Evolutionary conservation across 345 rosid species (phyloP), one percentile per base, ranked within the genome.

Genomic region (Dimocarpus longan): DNA sequence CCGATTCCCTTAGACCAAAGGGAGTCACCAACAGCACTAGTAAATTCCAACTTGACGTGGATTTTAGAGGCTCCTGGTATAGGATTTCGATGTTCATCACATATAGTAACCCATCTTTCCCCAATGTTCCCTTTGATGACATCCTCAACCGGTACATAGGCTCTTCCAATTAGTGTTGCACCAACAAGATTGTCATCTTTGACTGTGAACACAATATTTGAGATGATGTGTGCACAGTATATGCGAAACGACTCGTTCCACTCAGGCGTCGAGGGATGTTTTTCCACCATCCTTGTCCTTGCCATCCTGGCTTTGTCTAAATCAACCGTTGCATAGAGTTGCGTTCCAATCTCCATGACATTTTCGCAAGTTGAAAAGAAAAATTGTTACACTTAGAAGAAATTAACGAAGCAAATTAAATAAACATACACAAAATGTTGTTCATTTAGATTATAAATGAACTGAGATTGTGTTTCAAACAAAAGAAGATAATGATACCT

Each of bases 221-320:
- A 86, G 86, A 89, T 84, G 32, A 24, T 66, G 74, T 95, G 96
- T 13, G 98, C 96, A 3, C 93, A 89, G 75, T 89, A 91, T 19
- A 93, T 77, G 62, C 78, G 83, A 66, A 95, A 95, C 0, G 74
- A 3, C 81, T 95, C 90, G 26, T 83, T 16, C 98, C 96, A 95
- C 10, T 16, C 77, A 12, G 88, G 91, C 0, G 68, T 83, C 1
- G 80, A 60, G 6, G 85, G 76, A 6, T 82, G 83, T 1, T 81
- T 81, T 73, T 72, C 75, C 15, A 87, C 11, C 80, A 67, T 80
- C 21, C 76, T 82, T 26, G 99, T 95, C 74, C 97, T 87, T 48
- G 85, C 95, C 42, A 91, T 91, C 28, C 96, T 89, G 9, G 95
- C 91, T 75, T 85, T 89, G 78, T 90, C 98, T 19, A 93, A 77